Base-by-base conservation (phyloP, 768 basidiomycete genomes). In the Punctularia strigosozonata region DNA sequence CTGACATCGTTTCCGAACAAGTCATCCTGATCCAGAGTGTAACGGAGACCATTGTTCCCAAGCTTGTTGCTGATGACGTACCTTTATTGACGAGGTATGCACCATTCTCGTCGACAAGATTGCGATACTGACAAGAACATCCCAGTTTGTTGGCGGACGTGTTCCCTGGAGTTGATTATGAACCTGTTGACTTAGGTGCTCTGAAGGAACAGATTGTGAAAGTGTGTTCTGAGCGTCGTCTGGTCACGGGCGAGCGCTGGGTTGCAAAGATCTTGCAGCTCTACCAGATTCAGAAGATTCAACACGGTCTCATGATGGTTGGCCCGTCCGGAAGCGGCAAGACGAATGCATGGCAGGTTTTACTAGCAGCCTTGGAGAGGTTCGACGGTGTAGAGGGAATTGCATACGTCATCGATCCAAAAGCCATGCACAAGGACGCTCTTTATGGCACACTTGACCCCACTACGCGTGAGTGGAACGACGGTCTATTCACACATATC, bases 291-390 rank as follows among this genome's bases (percentile, higher is more conserved):
- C 95, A 99, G 63, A 97, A 91, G 65, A 99, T 98, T 46, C 94
- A 98, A 50, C 95, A 99, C 59, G 95, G 95, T 60, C 68, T 99
- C 30, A 98, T 99, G 95, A 95, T 99, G 90, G 95, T 99, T 21
- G 94, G 95, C 1, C 82, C 95, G 1, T 97, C 95, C 8, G 95
- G 94, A 20, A 90, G 75, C 35, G 95, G 95, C 22, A 99, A 99
- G 62, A 94, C 86, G 2, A 86, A 91, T 47, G 92, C 95, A 1
- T 98, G 95, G 95, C 83, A 83, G 51, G 88, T 97, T 31, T 69
- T 99, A 3, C 70, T 99, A 20, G 74, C 80, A 6, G 94, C 95
- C 1, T 66, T 98, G 36, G 88, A 95, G 56, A 72, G 87, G 10
- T 65, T 97, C 20, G 92, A 97, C 56, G 92, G 90, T 21, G 63